Conservation (phyloP, 116 monocot species). For the Zostera marina region DNA sequence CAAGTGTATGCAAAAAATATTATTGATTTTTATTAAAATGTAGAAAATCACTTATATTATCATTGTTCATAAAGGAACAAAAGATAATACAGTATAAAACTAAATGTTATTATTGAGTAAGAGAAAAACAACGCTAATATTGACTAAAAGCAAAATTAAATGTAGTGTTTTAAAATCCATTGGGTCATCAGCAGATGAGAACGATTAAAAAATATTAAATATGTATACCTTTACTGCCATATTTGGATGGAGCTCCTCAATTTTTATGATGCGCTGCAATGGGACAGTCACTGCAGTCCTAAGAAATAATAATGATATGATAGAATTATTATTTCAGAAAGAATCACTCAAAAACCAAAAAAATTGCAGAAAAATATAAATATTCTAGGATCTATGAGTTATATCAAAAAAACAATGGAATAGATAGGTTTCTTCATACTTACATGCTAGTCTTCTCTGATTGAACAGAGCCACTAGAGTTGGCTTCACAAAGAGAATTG, state of each 20-base stretch:
- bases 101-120: no score
- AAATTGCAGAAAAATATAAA: no score
- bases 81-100: no score
- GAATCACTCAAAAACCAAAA: not conserved
- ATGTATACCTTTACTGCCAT: not conserved
- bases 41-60: no score
- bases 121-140: no score
- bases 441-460: conserved; percentile 12
- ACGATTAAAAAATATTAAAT: not conserved
- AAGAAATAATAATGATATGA: not conserved
- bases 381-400: not conserved
- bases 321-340: not conserved
- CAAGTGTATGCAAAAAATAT: not conserved
- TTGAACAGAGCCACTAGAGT: not conserved
- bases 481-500: conserved; percentile 11
- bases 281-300: conserved; percentile 1
- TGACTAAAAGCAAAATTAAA: no score
- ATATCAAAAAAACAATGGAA: not conserved
- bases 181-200: no score
- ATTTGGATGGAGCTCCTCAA: not conserved
- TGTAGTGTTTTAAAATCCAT: no score
- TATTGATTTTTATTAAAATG: no score
- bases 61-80: no score
- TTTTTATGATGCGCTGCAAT: not conserved
- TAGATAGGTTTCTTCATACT: conserved; percentile 12